These are phyloP conservation scores for Clonostachys solani DNA, from an alignment of 2,329 filamentous ascomycete genomes.

Conservation along the genomic window DNA sequence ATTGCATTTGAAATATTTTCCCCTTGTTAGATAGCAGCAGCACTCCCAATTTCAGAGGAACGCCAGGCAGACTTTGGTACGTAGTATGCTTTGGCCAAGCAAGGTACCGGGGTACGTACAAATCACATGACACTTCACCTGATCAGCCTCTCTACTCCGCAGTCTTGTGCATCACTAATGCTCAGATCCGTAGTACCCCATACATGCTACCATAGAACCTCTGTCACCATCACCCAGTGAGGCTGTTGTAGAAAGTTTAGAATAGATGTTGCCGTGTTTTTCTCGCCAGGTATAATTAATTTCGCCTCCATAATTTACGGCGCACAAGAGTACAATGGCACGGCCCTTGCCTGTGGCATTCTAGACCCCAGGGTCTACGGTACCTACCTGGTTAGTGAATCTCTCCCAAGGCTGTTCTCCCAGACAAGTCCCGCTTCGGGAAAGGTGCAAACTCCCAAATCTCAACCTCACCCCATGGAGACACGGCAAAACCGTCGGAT, in stretches of 20 bases:
- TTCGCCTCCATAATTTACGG: not conserved
- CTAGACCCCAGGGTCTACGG: not conserved
- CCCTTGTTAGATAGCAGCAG: too few species aligned
- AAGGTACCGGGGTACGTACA: too few species aligned
- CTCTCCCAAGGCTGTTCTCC: not conserved
- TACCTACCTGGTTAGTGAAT: not conserved
- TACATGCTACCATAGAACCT: conserved; percentile 6
- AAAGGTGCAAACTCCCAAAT: conserved; percentile 19
- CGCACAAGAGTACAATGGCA: too few species aligned
- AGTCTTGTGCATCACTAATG: conserved; percentile 10
- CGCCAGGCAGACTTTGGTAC: too few species aligned
- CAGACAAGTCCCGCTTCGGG: conserved; percentile 32
- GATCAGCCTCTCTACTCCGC: not conserved
- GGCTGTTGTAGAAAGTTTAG: too few species aligned
- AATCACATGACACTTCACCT: conserved; percentile 1
- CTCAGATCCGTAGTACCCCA: conserved; percentile 2
- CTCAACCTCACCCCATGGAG: conserved; percentile 53
- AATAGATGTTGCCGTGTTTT: not conserved
- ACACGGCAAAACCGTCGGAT: conserved; percentile 43
- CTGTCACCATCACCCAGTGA: conserved; percentile 5
- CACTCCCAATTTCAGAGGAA: too few species aligned
- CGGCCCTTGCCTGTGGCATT: too few species aligned
- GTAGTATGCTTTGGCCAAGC: too few species aligned
- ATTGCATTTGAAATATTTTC: too few species aligned
- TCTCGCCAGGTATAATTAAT: not conserved